Evolutionary conservation across 2,329 filamentous ascomycete species (phyloP), one percentile per base, ranked within the genome.

Genomic region (Lachnellula cervina): DNA sequence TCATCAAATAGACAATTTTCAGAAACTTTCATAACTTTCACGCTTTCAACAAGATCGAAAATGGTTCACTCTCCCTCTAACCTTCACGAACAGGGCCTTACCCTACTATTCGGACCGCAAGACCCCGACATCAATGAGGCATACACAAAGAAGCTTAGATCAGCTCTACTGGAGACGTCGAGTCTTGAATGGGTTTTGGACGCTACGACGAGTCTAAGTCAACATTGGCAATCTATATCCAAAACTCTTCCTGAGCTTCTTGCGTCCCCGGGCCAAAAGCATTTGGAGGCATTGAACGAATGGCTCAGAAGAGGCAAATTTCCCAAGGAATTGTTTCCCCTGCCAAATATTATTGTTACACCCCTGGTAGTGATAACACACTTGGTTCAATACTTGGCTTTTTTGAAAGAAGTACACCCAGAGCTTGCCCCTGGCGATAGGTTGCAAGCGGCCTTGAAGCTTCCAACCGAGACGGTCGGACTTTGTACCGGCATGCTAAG

Each of bases 401-500:
- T 44, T 13, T 13, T 44, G 42, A 14, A 44, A 23, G 16, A 44
- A 44, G n/a, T 44, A 13, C 42, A 13, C 19, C 42, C 42, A 21
- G 19, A 44, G 42, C 42, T 44, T 23, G n/a, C n/a, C 23, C 19
- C n/a, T 4, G 1, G 19, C 19, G 17, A 44, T 13, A 44, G 19
- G 23, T 19, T 44, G n/a, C n/a, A 23, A 23, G 13, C n/a, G 19
- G 42, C 42, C n/a, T 44, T 44, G n/a, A 21, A 11, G 14, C n/a
- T 44, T 19, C 42, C 42, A 38, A 49, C 57, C 25, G 64, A 69
- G 59, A 65, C 65, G 1, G 40, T 71, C 0, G 75, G 75, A 0
- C 71, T 76, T 51, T 77, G 75, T 37, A 69, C 69, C 1, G 74
- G 75, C 0, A 51, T 76, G 1, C 49, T 77, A n/a, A 68, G 60